Evolutionary conservation across 23 red algal species (phyloP).

Genomic region (Gracilaria gracilis): DNA sequence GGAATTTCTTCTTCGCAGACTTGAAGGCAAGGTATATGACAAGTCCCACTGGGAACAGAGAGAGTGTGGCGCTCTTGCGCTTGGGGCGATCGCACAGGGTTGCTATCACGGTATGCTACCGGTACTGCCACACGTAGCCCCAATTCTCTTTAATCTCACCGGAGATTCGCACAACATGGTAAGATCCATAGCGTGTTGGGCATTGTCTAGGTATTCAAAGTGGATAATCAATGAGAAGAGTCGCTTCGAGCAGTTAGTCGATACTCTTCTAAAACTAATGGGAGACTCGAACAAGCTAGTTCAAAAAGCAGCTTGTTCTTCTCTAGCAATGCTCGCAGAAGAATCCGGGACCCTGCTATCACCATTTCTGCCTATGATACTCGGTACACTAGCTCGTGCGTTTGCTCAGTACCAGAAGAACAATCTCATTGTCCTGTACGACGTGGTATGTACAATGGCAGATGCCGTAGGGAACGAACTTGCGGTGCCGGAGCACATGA

Average conservation of each 20-base stretch:
- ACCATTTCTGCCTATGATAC: slow-evolving; percentile 67
- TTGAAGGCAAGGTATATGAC: slow-evolving; percentile 65
- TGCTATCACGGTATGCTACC: slow-evolving; percentile 77
- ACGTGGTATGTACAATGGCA: slow-evolving; percentile 76
- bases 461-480: slow-evolving; percentile 82
- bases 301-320: slow-evolving; percentile 86
- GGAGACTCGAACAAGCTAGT: slow-evolving; percentile 82
- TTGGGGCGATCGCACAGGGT: slow-evolving; percentile 89
- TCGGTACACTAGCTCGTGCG: slow-evolving; percentile 68
- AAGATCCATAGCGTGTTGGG: slow-evolving; percentile 85
- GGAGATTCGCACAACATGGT: slow-evolving; percentile 81
- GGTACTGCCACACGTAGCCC: slow-evolving; percentile 56
- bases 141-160: slow-evolving; percentile 67
- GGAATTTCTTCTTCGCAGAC: slow-evolving; percentile 56
- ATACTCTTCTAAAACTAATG: slow-evolving; percentile 73
- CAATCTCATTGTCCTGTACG: slow-evolving; percentile 77
- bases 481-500: slow-evolving; percentile 51
- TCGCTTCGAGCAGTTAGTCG: slow-evolving; percentile 56
- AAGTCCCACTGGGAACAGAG: slow-evolving; percentile 71
- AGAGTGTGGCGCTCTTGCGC: slow-evolving; percentile 84
- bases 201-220: slow-evolving; percentile 82
- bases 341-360: slow-evolving; percentile 61
- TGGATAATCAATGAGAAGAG: slow-evolving; percentile 74
- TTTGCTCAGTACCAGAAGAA: slow-evolving; percentile 81
- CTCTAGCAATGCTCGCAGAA: slow-evolving; percentile 84